phyloP scores from a whole-genome alignment of 805 yeast species.

The Candida ovalis region DNA sequence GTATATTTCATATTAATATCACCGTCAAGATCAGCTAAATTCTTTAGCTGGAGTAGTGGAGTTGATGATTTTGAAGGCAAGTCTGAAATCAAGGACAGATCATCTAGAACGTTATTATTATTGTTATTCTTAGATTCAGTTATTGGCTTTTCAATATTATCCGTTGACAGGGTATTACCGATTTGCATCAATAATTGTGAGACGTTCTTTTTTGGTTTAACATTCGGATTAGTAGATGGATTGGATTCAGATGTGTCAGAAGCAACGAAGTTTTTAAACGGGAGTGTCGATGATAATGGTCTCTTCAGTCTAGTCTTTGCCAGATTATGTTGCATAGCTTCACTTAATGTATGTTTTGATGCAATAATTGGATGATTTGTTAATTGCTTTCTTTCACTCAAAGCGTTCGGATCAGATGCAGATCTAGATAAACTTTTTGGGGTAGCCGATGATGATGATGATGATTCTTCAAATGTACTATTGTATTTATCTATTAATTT shows the following conservation, averaged over 20 bases:
- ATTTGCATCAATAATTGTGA: constrained; percentile 25
- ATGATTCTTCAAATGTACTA: constrained; percentile 29
- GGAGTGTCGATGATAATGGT: constrained; percentile 2
- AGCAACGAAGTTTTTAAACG: background rate
- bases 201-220: constrained; percentile 13
- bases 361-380: constrained; percentile 22
- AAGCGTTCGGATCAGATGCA: constrained; percentile 30
- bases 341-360: constrained; percentile 23
- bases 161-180: constrained; percentile 17
- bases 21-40: background rate
- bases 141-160: background rate
- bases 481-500: constrained; percentile 41
- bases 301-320: constrained; percentile 37
- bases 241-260: constrained; percentile 1
- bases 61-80: background rate
- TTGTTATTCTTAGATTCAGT: background rate
- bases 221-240: constrained; percentile 4
- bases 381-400: constrained; percentile 29
- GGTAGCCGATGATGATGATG: constrained; percentile 33
- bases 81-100: background rate
- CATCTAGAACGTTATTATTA: background rate
- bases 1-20: background rate
- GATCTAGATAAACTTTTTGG: constrained; percentile 28
- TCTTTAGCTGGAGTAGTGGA: background rate
- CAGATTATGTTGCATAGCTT: constrained; percentile 34